These are phyloP conservation scores for Eruca vesicaria DNA, from an alignment of 441 rosid species.

Conservation along the genomic window DNA sequence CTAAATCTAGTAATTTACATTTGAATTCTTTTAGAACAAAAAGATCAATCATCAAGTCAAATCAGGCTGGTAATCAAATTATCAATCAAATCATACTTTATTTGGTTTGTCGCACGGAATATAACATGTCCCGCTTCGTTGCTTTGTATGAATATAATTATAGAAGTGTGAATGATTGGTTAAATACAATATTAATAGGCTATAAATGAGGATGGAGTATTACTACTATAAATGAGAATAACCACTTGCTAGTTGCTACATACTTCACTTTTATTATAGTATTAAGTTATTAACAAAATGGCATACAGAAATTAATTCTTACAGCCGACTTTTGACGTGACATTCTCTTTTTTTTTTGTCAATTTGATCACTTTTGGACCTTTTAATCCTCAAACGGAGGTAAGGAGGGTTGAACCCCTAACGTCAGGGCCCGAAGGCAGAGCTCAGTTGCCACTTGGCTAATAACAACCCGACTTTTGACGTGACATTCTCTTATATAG, in stretches of 20 bases:
- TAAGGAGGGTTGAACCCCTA: too few species aligned
- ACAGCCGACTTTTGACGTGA: slow-evolving; percentile 22
- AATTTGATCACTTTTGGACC: too few species aligned
- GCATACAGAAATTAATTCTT: background rate
- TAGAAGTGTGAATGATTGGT: background rate
- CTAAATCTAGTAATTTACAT: background rate
- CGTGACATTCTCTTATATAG: slow-evolving; percentile 13
- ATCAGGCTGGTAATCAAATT: slow-evolving; percentile 19
- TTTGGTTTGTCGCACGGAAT: slow-evolving; percentile 26
- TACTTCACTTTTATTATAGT: background rate
- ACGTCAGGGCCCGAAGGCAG: too few species aligned
- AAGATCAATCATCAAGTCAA: slow-evolving; percentile 25
- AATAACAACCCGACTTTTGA: slow-evolving; percentile 26
- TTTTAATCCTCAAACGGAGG: too few species aligned
- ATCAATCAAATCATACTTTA: slow-evolving; percentile 24
- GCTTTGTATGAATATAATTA: background rate
- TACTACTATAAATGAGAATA: background rate
- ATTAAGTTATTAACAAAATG: background rate
- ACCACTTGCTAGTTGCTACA: background rate
- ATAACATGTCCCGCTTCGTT: background rate
- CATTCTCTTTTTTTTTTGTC: too few species aligned
- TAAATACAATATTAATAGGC: background rate
- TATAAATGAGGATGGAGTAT: background rate
- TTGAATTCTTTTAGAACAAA: background rate
- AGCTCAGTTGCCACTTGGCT: too few species aligned